These are phyloP conservation scores for Dichotomopilus funicola DNA, from an alignment of 2,329 filamentous ascomycete species.

Conservation along the genomic window DNA sequence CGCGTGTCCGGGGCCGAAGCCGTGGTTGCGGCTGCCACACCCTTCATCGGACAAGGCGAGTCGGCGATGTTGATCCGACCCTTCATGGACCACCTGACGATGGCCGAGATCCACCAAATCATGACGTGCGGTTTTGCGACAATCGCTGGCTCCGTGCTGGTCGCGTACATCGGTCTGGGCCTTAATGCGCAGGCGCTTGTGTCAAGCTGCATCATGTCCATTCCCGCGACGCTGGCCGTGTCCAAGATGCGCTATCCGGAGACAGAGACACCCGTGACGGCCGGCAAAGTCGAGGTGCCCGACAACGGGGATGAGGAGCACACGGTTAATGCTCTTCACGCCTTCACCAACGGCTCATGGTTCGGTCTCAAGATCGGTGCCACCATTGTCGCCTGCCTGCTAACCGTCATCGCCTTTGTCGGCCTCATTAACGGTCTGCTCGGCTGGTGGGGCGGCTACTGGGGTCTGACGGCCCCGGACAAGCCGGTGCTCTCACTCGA, in stretches of 20 bases:
- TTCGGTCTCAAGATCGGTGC: constrained; percentile 79
- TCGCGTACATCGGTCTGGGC: constrained; percentile 78
- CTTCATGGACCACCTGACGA: constrained; percentile 77
- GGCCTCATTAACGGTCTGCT: constrained; percentile 69
- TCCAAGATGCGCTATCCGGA: constrained; percentile 89
- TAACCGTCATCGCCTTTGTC: constrained; percentile 76
- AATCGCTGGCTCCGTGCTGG: constrained; percentile 80
- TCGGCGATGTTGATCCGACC: constrained; percentile 87
- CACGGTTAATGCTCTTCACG: constrained; percentile 75
- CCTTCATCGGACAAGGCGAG: constrained; percentile 92
- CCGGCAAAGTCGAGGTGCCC: constrained; percentile 72
- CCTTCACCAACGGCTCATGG: constrained; percentile 79
- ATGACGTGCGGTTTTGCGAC: constrained; percentile 92
- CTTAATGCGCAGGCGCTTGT: constrained; percentile 80
- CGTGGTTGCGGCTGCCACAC: constrained; percentile 87
- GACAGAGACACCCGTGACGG: constrained; percentile 77
- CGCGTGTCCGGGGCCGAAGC: constrained; percentile 84
- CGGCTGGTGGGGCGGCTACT: constrained; percentile 76
- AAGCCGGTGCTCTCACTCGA: constrained; percentile 54
- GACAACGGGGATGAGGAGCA: constrained; percentile 71
- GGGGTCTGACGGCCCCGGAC: constrained; percentile 63
- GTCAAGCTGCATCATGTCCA: constrained; percentile 92
- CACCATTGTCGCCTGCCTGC: constrained; percentile 72
- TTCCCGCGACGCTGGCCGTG: constrained; percentile 81
- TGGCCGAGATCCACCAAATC: constrained; percentile 84